Evolutionary conservation across 768 basidiomycete genomes (phyloP), one percentile per base, ranked within the genome.

Genomic region (Tephrocybe rancida): DNA sequence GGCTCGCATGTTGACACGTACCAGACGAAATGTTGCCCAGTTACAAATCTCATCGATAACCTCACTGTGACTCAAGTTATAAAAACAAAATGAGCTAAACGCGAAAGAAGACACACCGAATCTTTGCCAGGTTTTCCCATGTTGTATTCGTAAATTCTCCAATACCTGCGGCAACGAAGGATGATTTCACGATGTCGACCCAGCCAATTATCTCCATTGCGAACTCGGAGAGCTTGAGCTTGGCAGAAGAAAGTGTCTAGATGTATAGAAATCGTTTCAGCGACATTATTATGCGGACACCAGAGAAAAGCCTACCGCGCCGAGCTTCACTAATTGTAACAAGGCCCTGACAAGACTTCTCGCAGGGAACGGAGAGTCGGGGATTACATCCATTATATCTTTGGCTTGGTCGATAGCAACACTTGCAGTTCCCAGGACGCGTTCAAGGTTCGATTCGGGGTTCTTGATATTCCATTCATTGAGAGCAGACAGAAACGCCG

Each of bases 1-100:
- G 35, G 7, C 7, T 13, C 11, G 35, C n/a, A n/a, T 5, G 2
- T 25, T 25, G n/a, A 19, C 3, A 37, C 27, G 22, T 39, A 13
- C 52, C 48, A 61, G 44, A 30, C 56, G 44, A 21, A 18, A 25
- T 21, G 45, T 29, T 30, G 59, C 59, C 56, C 59, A 61, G 26
- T 25, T 43, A 48, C 59, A 61, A 27, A 57, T 57, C 30, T 55
- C 56, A 29, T 57, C 50, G 7, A 57, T 55, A 3, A 57, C n/a
- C 1, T 51, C 49, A 11, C 59, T 61, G 10, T 21, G 25, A 46
- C 13, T 13, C 9, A 18, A 6, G n/a, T 41, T n/a, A 41, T n/a
- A 19, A 4, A 9, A n/a, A 10, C 9, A 9, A 9, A 41, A 10
- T 41, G 9, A 30, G 29, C 29, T 13, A 6, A 13, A 13, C 7